Conservation (phyloP, 345 rosid genomes). For the Camelina hispida region DNA sequence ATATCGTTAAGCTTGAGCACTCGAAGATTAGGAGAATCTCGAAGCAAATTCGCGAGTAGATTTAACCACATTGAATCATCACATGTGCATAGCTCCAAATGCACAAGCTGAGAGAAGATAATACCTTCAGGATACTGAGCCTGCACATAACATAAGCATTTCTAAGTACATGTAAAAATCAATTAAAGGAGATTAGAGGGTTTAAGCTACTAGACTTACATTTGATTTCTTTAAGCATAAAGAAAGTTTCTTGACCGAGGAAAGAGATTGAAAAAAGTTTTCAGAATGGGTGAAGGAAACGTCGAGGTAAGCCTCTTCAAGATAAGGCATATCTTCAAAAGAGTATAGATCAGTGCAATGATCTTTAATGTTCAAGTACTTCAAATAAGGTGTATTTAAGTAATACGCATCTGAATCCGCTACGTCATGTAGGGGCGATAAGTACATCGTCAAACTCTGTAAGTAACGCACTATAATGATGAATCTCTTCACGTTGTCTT, state of each 20-base stretch:
- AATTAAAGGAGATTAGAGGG: background rate
- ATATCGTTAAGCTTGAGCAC: conserved; percentile 14
- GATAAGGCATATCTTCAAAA: conserved; percentile 12
- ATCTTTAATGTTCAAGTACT: conserved; percentile 11
- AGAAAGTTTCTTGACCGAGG: conserved; percentile 10
- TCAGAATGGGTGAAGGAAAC: background rate
- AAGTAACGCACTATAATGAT: background rate
- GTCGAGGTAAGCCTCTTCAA: conserved; percentile 24
- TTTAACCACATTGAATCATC: conserved; percentile 9
- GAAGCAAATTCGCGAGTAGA: conserved; percentile 4
- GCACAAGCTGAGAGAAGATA: conserved; percentile 18
- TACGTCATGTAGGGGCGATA: background rate
- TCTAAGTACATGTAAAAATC: background rate
- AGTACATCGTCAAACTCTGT: background rate
- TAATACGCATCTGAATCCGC: background rate
- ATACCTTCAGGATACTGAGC: conserved; percentile 6
- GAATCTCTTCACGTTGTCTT: conserved; percentile 11
- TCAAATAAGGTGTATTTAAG: conserved; percentile 23
- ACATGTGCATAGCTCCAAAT: conserved; percentile 21
- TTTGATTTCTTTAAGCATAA: conserved; percentile 11
- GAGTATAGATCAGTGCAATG: background rate
- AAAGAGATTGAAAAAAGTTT: conserved; percentile 12
- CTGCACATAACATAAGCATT: background rate
- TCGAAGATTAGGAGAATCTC: conserved; percentile 9
- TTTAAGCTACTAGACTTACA: conserved; percentile 1